These are phyloP conservation scores for Candida wancherniae DNA, from an alignment of 805 yeast species.

Conservation along the genomic window DNA sequence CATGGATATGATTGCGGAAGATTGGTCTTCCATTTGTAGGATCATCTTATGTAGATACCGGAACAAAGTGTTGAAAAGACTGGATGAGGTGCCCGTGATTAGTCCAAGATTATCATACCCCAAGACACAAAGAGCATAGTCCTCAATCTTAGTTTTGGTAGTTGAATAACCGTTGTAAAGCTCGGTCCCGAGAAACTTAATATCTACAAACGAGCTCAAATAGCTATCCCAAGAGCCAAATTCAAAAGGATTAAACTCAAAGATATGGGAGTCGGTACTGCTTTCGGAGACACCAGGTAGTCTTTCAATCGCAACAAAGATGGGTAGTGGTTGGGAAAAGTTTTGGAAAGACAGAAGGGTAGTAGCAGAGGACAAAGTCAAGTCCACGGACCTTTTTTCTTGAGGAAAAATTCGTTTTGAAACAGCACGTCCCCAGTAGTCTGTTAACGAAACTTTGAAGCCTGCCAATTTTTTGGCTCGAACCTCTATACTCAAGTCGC, in stretches of 20 bases:
- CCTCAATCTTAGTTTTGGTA: constrained; percentile 17
- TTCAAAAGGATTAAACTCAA: constrained; percentile 62
- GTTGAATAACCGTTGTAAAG: constrained; percentile 41
- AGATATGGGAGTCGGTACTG: constrained; percentile 39
- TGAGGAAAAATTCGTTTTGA: constrained; percentile 42
- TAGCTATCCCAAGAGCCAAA: constrained; percentile 63
- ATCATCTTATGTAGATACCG: constrained; percentile 42
- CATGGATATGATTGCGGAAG: constrained; percentile 11
- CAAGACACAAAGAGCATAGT: constrained; percentile 37
- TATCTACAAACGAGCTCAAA: constrained; percentile 43
- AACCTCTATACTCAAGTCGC: constrained; percentile 50
- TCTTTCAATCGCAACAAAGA: constrained; percentile 38
- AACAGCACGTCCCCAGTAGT: constrained; percentile 65
- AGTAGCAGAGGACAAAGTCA: constrained; percentile 34
- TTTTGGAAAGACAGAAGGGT: constrained; percentile 30
- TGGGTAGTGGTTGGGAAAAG: constrained; percentile 47
- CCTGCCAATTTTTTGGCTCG: constrained; percentile 49
- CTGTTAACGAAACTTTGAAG: constrained; percentile 55
- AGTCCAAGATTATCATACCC: constrained; percentile 59
- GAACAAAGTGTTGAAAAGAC: constrained; percentile 49
- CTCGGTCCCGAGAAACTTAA: constrained; percentile 49
- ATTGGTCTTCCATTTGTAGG: constrained; percentile 13
- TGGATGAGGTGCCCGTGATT: constrained; percentile 60
- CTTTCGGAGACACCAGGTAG: constrained; percentile 28
- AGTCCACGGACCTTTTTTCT: constrained; percentile 28